Conservation (phyloP, 305 asterid genomes). For the Fraxinus baroniana region DNA sequence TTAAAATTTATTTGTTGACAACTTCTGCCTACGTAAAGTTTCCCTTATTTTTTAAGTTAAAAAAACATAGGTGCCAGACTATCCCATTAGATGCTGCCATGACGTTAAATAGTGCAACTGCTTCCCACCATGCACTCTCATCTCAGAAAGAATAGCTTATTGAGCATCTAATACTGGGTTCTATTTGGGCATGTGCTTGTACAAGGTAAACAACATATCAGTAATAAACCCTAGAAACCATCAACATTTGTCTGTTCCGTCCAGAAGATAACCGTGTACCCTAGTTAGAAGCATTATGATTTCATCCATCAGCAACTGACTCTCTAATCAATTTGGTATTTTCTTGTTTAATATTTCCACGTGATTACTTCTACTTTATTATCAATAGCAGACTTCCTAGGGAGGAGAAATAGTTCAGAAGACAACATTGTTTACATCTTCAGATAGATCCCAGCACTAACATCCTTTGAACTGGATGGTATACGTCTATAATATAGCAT, state of each 20-base stretch:
- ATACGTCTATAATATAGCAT: background rate
- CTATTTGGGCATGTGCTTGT: background rate
- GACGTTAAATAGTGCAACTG: background rate
- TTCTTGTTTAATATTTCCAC: background rate
- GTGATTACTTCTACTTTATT: background rate
- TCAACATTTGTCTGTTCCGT: background rate
- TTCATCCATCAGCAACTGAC: background rate
- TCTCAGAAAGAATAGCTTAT: background rate
- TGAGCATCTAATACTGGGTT: background rate
- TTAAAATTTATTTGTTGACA: background rate
- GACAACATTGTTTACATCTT: background rate
- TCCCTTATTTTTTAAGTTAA: background rate
- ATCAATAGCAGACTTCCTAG: background rate
- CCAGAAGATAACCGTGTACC: background rate
- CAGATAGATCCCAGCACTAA: background rate
- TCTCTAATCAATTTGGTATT: background rate
- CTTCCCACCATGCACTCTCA: background rate
- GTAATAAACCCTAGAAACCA: background rate
- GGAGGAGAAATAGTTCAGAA: background rate
- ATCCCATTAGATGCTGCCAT: background rate
- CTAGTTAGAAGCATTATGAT: background rate
- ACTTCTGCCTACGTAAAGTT: background rate
- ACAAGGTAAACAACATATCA: background rate
- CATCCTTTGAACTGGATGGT: background rate
- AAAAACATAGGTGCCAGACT: background rate